phyloP scores from a whole-genome alignment of 2,329 filamentous ascomycete species.

The Arthrobotrys conoides region DNA sequence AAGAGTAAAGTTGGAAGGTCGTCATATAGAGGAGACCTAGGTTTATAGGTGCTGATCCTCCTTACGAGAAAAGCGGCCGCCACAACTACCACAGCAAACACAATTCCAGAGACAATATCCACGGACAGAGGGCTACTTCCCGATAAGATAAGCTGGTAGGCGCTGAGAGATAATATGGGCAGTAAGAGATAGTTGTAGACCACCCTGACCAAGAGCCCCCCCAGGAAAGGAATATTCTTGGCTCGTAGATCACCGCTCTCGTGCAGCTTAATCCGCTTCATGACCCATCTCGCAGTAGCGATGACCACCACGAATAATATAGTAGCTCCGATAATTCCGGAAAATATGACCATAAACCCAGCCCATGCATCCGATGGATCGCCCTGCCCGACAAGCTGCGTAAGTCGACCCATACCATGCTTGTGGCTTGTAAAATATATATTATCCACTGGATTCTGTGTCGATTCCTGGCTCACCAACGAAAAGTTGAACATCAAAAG shows the following conservation, averaged over 20 bases:
- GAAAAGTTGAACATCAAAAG: constrained; percentile 89
- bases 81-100: constrained; percentile 78
- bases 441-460: constrained; percentile 80
- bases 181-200: constrained; percentile 94
- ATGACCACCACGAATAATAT: constrained; percentile 80
- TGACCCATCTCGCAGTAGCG: constrained; percentile 82
- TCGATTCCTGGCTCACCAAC: constrained; percentile 76
- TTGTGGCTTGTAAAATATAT: constrained; percentile 85
- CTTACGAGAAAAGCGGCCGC: constrained; percentile 83
- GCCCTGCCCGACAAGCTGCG: constrained; percentile 85
- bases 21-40: constrained; percentile 77
- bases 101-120: constrained; percentile 71
- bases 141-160: constrained; percentile 90
- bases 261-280: constrained; percentile 78
- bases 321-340: constrained; percentile 79
- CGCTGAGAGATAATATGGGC: constrained; percentile 86
- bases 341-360: constrained; percentile 91
- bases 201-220: constrained; percentile 76
- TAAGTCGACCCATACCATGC: constrained; percentile 83
- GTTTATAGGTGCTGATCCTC: constrained; percentile 72
- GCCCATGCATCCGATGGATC: constrained; percentile 87
- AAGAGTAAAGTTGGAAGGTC: constrained; percentile 89
- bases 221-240: constrained; percentile 87
- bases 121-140: constrained; percentile 78
- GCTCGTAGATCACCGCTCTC: constrained; percentile 88